phyloP scores from a whole-genome alignment of 192 early-diverging fungal genomes.

The Funneliformis mosseae region DNA sequence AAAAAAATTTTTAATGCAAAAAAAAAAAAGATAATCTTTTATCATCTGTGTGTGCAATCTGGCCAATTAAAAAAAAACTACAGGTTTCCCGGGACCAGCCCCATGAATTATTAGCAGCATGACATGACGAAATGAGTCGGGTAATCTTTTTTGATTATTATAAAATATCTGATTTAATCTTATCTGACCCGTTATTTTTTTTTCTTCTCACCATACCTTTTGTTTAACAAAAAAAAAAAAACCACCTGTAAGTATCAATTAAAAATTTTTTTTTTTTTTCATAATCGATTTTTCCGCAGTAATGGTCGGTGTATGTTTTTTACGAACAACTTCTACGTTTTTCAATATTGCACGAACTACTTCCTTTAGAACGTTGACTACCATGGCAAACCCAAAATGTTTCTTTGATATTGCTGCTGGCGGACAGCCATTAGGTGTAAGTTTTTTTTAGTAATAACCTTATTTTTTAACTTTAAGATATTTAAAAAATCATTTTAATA shows the following conservation, averaged over 20 bases:
- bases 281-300: neutral
- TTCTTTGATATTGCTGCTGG: conserved; percentile 42
- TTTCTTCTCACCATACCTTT: no score
- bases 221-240: neutral
- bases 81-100: no score
- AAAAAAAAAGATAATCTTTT: no score
- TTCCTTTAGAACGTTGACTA: conserved; percentile 5
- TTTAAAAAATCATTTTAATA: no score
- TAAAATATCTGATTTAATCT: no score
- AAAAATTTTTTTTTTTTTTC: neutral
- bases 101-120: no score
- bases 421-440: conserved; percentile 49
- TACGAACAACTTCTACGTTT: neutral
- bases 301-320: neutral
- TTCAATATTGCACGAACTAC: neutral
- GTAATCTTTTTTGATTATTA: no score
- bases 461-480: neutral
- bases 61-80: no score
- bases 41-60: no score
- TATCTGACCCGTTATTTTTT: neutral
- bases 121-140: no score
- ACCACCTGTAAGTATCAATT: neutral
- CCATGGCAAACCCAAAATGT: conserved; percentile 5
- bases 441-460: conserved; percentile 12
- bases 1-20: no score